These are phyloP conservation scores for Agaricales sp. DNA, from an alignment of 1,284 basidiomycete species.

Conservation along the genomic window DNA sequence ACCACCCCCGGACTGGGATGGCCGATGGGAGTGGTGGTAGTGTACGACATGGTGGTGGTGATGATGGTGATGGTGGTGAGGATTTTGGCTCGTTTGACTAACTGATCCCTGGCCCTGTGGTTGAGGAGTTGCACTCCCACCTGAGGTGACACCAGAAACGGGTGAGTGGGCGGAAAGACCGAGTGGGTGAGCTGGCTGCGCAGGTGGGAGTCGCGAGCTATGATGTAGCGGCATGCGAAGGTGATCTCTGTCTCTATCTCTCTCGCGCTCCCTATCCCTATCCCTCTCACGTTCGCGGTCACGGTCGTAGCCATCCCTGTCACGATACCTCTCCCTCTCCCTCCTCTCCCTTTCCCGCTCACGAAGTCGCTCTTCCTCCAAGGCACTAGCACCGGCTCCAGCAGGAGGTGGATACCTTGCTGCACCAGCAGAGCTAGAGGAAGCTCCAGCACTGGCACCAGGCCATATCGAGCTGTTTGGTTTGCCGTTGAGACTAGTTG, in stretches of 20 bases:
- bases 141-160: too few species aligned
- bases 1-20: neutral
- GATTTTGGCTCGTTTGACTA: too few species aligned
- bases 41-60: conserved; percentile 15
- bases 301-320: too few species aligned
- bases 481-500: too few species aligned
- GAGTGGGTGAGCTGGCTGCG: conserved; percentile 1
- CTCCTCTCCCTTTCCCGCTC: conserved; percentile 16
- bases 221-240: conserved; percentile 2
- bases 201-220: conserved; percentile 2
- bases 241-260: neutral
- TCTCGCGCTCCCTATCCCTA: conserved; percentile 1
- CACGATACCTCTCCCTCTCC: too few species aligned
- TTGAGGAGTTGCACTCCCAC: too few species aligned
- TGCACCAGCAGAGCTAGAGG: too few species aligned
- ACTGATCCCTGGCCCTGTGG: neutral
- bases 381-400: conserved; percentile 11
- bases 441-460: too few species aligned
- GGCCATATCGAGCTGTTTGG: too few species aligned
- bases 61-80: conserved; percentile 9
- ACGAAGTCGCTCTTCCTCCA: conserved; percentile 12
- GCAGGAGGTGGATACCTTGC: conserved; percentile 4
- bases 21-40: conserved; percentile 10
- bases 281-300: conserved; percentile 5
- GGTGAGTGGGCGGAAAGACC: conserved; percentile 6